Evolutionary conservation across 305 asterid species (phyloP), one percentile per base, ranked within the genome.

Genomic region (Fraxinus greggii): DNA sequence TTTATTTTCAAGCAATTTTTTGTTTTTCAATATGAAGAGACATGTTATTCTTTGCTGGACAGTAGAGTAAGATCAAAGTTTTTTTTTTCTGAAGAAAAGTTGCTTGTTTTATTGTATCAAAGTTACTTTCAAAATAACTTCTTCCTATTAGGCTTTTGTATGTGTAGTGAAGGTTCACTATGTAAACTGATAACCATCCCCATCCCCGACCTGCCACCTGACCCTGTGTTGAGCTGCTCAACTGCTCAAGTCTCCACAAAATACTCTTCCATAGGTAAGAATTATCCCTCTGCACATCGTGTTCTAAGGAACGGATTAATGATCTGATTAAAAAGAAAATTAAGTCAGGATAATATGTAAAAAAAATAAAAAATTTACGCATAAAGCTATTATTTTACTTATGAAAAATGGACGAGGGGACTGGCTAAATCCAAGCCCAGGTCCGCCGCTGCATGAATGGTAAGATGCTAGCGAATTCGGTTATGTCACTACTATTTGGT

Each of bases 401-500:
- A 38, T 38, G 8, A 38, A 38, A 38, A 38, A 8, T 38, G 13
- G 45, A 36, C 45, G 45, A 8, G 45, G 45, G 45, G 45, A 38
- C 12, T 38, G 45, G 45, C 45, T 38, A 38, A 38, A 38, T 12
- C 10, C 45, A 38, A 38, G 45, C 13, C 45, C 45, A 8, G 8
- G 8, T 38, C 45, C 13, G 45, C 45, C 45, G 8, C 45, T 7
- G 45, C 13, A 8, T 8, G 45, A 38, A 38, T 38, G 8, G 59
- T 48, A 15, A 48, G 59, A 48, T 15, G 59, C 54, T 3, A 3
- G n/a, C 54, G 21, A 48, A 48, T 48, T 12, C 1, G 21, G 8
- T n/a, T 4, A 0, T 48, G 7, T 4, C 56, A 45, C 19, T 19
- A 45, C 1, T 13, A 87, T 94, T 94, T 91, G 96, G 97, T 97